These are phyloP conservation scores for Fraxinus paxiana DNA, from an alignment of 305 asterid species.

Conservation along the genomic window DNA sequence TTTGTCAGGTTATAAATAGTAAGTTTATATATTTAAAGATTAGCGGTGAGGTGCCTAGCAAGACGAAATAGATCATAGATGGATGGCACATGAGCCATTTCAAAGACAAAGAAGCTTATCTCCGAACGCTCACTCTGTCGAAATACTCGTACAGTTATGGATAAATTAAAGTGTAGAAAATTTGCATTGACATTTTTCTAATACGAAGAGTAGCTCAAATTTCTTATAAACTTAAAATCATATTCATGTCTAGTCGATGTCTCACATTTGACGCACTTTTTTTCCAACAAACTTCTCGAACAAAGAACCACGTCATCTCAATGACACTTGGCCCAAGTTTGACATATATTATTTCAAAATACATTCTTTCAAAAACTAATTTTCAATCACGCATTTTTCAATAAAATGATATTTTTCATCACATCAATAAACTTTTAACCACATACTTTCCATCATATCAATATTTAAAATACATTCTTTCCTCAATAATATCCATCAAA, in stretches of 20 bases:
- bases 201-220: neutral
- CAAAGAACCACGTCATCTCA: neutral
- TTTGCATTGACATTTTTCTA: neutral
- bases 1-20: slow-evolving; percentile 10
- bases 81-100: neutral
- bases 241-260: neutral
- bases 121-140: neutral
- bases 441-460: too few relatives aligned
- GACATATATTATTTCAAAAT: too few relatives aligned
- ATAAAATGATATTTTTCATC: too few relatives aligned
- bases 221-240: neutral
- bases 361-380: too few relatives aligned
- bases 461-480: too few relatives aligned
- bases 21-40: neutral
- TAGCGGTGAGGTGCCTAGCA: neutral
- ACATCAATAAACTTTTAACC: too few relatives aligned
- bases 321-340: neutral
- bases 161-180: neutral
- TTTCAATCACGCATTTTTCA: too few relatives aligned
- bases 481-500: too few relatives aligned
- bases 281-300: neutral
- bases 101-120: neutral
- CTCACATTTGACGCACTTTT: neutral
- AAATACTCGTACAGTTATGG: neutral
- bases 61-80: neutral